Evolutionary conservation across 2,329 filamentous ascomycete genomes (phyloP).

Genomic region (Sphaerulina populicola): DNA sequence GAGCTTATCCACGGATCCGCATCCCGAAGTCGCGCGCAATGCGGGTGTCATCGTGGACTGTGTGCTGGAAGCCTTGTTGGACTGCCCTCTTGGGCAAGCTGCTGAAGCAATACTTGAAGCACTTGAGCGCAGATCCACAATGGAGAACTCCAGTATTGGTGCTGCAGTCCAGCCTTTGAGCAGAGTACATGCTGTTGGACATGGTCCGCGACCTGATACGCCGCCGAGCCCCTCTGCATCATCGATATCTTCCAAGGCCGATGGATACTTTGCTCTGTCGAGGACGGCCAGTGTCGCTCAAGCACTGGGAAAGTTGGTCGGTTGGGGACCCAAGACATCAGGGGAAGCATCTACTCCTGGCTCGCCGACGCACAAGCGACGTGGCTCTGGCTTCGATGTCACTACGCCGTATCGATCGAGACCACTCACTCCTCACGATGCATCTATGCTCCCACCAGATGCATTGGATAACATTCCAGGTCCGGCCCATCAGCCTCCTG

Average conservation of each 20-base stretch:
- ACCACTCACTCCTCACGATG: constrained; percentile 29
- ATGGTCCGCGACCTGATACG: constrained; percentile 44
- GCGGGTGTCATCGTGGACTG: constrained; percentile 80
- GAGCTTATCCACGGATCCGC: constrained; percentile 85
- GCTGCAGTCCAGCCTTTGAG: constrained; percentile 20
- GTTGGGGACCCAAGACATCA: constrained; percentile 27
- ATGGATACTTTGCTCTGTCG: constrained; percentile 55
- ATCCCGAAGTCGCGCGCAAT: constrained; percentile 82
- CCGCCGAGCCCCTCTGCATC: constrained; percentile 37
- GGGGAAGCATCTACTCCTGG: constrained; percentile 20
- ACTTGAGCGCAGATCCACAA: constrained; percentile 32
- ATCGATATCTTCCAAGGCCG: constrained; percentile 43
- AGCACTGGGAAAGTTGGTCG: constrained; percentile 55
- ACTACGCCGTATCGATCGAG: constrained; percentile 38
- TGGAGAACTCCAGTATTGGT: constrained; percentile 16
- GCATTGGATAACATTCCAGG: constrained; percentile 53
- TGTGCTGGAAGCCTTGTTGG: constrained; percentile 67
- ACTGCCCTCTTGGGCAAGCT: constrained; percentile 64
- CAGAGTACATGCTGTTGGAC: constrained; percentile 31
- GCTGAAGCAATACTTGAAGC: constrained; percentile 69
- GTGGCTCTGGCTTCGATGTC: constrained; percentile 20
- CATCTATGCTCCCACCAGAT: constrained; percentile 53
- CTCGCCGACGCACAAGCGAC: constrained; percentile 24
- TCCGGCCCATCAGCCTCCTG: constrained; percentile 56
- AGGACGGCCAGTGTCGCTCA: constrained; percentile 58